A percentile compares a stretch with the other conserved stretches of the same genome.
Evolutionary conservation across 2,329 filamentous ascomycete species (phyloP).

Genomic region (Nectriaceae sp.): DNA sequence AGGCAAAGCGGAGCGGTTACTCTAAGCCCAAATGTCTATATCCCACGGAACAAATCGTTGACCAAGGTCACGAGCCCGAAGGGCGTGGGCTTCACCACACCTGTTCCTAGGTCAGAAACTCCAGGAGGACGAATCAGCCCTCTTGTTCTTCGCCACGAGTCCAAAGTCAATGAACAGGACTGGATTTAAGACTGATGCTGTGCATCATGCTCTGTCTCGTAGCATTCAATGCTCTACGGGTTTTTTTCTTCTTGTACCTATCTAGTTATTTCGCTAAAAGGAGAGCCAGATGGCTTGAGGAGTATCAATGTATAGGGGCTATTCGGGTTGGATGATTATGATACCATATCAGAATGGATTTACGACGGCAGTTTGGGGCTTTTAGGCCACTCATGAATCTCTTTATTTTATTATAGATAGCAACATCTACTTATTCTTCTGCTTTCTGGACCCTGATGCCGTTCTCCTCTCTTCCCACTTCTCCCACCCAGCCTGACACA

Average conservation of each 20-base stretch:
- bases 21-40: conserved; percentile 56
- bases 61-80: not conserved
- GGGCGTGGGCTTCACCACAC: not conserved
- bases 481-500: conserved; percentile 91
- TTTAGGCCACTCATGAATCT: not conserved
- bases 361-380: not conserved
- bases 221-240: too few species aligned
- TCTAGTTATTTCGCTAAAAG: too few species aligned
- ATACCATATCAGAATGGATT: too few species aligned
- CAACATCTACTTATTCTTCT: conserved; percentile 35
- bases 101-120: not conserved
- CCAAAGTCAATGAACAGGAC: conserved; percentile 6
- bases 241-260: too few species aligned
- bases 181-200: conserved; percentile 8
- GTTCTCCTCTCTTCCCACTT: conserved; percentile 70
- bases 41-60: conserved; percentile 31
- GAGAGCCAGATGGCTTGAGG: too few species aligned
- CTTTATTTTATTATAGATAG: not conserved
- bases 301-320: too few species aligned
- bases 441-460: conserved; percentile 30
- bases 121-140: not conserved
- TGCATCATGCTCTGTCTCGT: too few species aligned
- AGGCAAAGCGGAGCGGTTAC: conserved; percentile 36
- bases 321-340: too few species aligned
- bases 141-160: conserved; percentile 6